These are phyloP conservation scores for Candida odintsovae DNA, from an alignment of 805 yeast genomes.

Conservation along the genomic window DNA sequence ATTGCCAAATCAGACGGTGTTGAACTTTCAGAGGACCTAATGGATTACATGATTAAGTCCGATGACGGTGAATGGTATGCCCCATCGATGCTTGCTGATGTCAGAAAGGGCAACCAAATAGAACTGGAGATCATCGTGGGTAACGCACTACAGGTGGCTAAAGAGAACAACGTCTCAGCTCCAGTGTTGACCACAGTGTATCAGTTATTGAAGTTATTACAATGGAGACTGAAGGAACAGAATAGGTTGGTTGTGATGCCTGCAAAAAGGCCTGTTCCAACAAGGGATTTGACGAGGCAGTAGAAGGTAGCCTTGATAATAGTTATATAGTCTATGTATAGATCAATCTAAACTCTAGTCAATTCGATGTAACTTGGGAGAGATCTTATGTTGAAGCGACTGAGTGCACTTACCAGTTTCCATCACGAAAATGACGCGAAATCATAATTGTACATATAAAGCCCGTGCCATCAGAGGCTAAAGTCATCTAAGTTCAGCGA, in stretches of 20 bases:
- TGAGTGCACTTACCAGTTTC: neutral
- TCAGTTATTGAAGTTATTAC: slow-evolving; percentile 52
- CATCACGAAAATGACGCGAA: neutral
- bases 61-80: slow-evolving; percentile 55
- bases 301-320: too few relatives aligned
- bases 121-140: slow-evolving; percentile 73
- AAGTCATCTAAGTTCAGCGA: too few relatives aligned
- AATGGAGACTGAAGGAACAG: slow-evolving; percentile 54
- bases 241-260: slow-evolving; percentile 43
- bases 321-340: too few relatives aligned
- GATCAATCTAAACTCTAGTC: too few relatives aligned
- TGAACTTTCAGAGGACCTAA: slow-evolving; percentile 42
- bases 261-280: slow-evolving; percentile 30
- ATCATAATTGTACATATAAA: too few relatives aligned
- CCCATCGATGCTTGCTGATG: slow-evolving; percentile 72
- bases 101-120: slow-evolving; percentile 53
- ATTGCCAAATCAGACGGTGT: slow-evolving; percentile 70
- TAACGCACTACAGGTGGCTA: slow-evolving; percentile 49
- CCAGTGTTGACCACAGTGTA: slow-evolving; percentile 60
- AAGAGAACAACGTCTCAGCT: slow-evolving; percentile 39
- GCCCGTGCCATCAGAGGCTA: too few relatives aligned
- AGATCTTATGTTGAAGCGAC: too few relatives aligned
- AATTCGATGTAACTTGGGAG: too few relatives aligned
- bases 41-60: slow-evolving; percentile 45
- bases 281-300: slow-evolving; percentile 3